Conservation (phyloP, 371 early-diverging fungal species). For the Sporodiniella umbellata region DNA sequence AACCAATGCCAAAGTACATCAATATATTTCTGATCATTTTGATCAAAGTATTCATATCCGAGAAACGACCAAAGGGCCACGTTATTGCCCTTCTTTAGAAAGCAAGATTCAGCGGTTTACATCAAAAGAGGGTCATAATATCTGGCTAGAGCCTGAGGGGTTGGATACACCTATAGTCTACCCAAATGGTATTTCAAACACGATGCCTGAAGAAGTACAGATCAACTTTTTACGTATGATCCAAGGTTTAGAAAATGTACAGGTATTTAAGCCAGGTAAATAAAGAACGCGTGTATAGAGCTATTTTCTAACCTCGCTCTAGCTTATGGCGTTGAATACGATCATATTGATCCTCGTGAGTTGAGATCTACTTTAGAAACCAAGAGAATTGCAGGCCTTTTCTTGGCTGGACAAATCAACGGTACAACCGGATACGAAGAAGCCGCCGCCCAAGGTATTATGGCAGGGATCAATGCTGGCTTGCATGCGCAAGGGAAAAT, state of each 20-base stretch:
- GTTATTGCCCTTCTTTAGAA: conserved; percentile 86
- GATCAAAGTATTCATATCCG: conserved; percentile 80
- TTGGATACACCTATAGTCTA: conserved; percentile 70
- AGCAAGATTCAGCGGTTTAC: conserved; percentile 77
- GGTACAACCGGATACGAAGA: conserved; percentile 91
- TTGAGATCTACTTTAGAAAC: conserved; percentile 76
- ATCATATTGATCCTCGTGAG: conserved; percentile 84
- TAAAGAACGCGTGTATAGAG: neutral
- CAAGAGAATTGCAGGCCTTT: conserved; percentile 73
- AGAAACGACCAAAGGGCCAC: conserved; percentile 83
- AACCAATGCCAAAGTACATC: conserved; percentile 69
- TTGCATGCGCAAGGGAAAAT: conserved; percentile 46
- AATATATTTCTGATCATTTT: conserved; percentile 69
- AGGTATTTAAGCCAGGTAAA: conserved; percentile 67
- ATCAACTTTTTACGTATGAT: conserved; percentile 70
- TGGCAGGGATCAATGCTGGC: conserved; percentile 86
- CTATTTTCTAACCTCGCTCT: neutral
- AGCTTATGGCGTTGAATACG: conserved; percentile 84
- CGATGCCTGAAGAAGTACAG: conserved; percentile 80
- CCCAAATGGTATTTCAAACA: conserved; percentile 84
- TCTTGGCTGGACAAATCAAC: conserved; percentile 86
- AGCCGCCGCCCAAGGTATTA: conserved; percentile 83
- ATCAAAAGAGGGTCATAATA: conserved; percentile 61
- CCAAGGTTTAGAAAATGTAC: conserved; percentile 74
- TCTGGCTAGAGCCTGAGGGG: conserved; percentile 86